phyloP scores from a whole-genome alignment of 2,329 filamentous ascomycete genomes.

The Ascochyta viciae-villosae region DNA sequence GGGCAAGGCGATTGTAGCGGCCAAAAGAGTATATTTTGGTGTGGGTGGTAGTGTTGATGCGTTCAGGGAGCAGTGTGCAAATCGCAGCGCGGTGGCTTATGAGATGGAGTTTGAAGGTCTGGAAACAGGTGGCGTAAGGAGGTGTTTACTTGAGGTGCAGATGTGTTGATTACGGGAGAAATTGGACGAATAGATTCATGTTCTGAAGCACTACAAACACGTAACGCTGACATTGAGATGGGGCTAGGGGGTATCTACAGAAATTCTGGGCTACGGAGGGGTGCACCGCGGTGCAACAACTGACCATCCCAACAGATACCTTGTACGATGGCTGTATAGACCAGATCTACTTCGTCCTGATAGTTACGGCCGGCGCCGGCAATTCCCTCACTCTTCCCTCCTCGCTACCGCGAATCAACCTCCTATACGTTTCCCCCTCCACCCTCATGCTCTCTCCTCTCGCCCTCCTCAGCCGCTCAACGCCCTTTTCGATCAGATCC shows the following conservation, averaged over 20 bases:
- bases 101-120: conserved; percentile 58
- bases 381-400: conserved; percentile 20
- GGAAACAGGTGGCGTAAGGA: conserved; percentile 52
- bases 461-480: conserved; percentile 73
- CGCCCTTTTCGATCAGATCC: conserved; percentile 73
- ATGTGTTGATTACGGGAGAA: conserved; percentile 32
- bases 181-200: no score
- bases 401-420: conserved; percentile 25
- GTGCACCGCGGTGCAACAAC: background rate
- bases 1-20: conserved; percentile 71
- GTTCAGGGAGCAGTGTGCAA: conserved; percentile 61
- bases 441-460: conserved; percentile 65
- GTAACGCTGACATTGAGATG: background rate
- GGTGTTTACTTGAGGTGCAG: conserved; percentile 57
- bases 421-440: conserved; percentile 60
- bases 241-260: background rate
- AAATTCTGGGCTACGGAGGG: background rate
- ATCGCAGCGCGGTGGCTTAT: conserved; percentile 53
- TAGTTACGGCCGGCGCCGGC: conserved; percentile 24
- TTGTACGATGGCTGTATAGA: background rate
- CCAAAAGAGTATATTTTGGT: conserved; percentile 84
- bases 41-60: conserved; percentile 83
- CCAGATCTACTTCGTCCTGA: conserved; percentile 10
- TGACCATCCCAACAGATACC: background rate
- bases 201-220: no score